Base-by-base conservation (phyloP, 768 basidiomycete species). In the Leccinum fibrillosum region DNA sequence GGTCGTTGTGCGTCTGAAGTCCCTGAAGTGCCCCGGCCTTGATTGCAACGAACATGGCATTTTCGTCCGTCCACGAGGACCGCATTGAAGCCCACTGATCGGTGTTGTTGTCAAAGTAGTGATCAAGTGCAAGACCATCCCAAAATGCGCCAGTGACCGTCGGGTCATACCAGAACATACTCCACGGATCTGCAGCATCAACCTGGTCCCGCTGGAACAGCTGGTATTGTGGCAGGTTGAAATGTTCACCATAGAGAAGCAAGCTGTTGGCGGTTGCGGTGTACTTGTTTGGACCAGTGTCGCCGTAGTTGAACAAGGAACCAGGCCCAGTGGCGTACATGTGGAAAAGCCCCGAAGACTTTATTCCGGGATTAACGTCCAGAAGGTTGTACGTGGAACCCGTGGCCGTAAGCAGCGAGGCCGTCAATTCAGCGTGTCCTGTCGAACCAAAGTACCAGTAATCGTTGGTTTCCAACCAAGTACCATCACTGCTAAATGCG, bases 401-500 rank as follows among this genome's bases (percentile, higher is more conserved):
- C 19, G 93, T 92, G 3, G 97, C 94, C 9, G 90, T 84, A 12
- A 86, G 69, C 55, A 99, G 83, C 5, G 92, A 81, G 2, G 92
- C 84, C 2, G 86, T 67, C 88, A 98, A 86, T 75, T 98, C 94
- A 4, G 93, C 92, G 66, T 90, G 88, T 15, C 85, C 92, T 8
- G 92, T 95, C 37, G 88, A 91, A 69, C 94, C 95, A 65, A 96
- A 98, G 74, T 92, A 92, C 92, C 92, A 94, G 68, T 94, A 96
- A 74, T 98, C 92, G 35, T 91, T 80, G 0, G 94, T 97, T 74
- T 99, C 97, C 23, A 83, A 76, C 94, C 96, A 98, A 17, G 92
- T 88, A 15, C 96, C 95, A 68, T 97, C 94, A 34, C 76, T 70
- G 13, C 78, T 78, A 15, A 81, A 74, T 21, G 79, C 88, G 19